These are phyloP conservation scores for Colletotrichum camelliae DNA, from an alignment of 2,329 filamentous ascomycete species.

Conservation along the genomic window DNA sequence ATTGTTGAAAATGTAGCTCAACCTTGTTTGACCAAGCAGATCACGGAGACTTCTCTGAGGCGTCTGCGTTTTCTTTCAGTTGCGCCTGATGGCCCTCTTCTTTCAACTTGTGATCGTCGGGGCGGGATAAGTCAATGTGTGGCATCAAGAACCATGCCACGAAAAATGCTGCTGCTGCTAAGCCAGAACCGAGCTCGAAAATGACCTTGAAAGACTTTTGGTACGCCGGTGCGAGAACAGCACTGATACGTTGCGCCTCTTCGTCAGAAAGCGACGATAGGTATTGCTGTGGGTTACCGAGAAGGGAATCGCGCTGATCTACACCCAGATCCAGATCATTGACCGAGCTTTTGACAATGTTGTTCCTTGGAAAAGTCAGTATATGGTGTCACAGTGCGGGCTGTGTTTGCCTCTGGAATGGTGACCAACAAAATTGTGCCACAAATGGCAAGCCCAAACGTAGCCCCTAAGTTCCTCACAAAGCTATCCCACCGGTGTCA, in stretches of 20 bases:
- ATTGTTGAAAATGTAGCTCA: neutral
- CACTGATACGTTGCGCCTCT: conserved; percentile 34
- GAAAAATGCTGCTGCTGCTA: conserved; percentile 40
- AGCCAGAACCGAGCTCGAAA: conserved; percentile 39
- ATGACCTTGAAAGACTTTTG: conserved; percentile 40
- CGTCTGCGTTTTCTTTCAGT: neutral
- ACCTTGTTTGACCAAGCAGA: neutral
- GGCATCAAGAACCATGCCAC: conserved; percentile 44
- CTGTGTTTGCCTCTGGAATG: neutral
- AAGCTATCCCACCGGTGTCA: conserved; percentile 31
- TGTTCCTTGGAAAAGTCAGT: conserved; percentile 36
- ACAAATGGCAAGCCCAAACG: conserved; percentile 43
- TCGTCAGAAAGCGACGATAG: conserved; percentile 28
- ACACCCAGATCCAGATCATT: conserved; percentile 28
- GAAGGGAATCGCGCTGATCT: conserved; percentile 27
- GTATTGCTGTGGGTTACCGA: conserved; percentile 39
- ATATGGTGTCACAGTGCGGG: neutral
- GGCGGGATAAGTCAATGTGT: conserved; percentile 39
- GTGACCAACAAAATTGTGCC: conserved; percentile 42
- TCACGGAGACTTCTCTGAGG: neutral
- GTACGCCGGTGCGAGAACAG: conserved; percentile 40
- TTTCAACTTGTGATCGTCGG: conserved; percentile 42
- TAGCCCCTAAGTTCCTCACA: conserved; percentile 43
- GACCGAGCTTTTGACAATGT: conserved; percentile 36
- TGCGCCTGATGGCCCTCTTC: conserved; percentile 20